These are phyloP conservation scores for Lachancea waltii DNA, from an alignment of 805 yeast species.

Conservation along the genomic window DNA sequence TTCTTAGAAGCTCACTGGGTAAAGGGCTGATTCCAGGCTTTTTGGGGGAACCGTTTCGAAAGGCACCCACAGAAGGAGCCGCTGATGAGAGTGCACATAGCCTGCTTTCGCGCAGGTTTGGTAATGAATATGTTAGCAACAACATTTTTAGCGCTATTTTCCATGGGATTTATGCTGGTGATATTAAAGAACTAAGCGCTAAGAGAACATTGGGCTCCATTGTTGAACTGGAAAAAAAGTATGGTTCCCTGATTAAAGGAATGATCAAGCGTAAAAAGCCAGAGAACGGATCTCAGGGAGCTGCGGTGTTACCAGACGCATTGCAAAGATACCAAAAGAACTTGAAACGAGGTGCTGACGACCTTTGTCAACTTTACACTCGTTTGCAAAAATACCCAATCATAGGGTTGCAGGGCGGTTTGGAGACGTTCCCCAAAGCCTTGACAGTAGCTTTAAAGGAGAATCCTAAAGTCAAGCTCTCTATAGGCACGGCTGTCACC, in stretches of 20 bases:
- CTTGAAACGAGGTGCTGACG: constrained; percentile 35
- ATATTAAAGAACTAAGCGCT: constrained; percentile 58
- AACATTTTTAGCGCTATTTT: constrained; percentile 73
- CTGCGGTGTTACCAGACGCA: constrained; percentile 19
- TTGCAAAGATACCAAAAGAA: constrained; percentile 36
- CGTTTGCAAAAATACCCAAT: constrained; percentile 52
- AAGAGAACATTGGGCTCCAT: constrained; percentile 50
- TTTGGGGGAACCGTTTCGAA: constrained; percentile 45
- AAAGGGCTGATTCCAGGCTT: constrained; percentile 40
- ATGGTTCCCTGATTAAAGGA: constrained; percentile 51
- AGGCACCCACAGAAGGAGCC: constrained; percentile 20
- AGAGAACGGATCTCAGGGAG: neutral
- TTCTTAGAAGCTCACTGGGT: constrained; percentile 38
- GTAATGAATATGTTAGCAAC: constrained; percentile 39
- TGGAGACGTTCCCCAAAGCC: constrained; percentile 45
- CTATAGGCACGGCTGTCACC: constrained; percentile 1
- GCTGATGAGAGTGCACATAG: constrained; percentile 67
- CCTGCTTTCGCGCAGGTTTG: constrained; percentile 66
- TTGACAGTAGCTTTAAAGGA: constrained; percentile 35
- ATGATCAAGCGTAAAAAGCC: constrained; percentile 11
- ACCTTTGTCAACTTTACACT: constrained; percentile 34
- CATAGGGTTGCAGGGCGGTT: constrained; percentile 51
- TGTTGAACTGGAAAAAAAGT: constrained; percentile 48
- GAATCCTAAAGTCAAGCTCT: constrained; percentile 32
- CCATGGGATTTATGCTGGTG: constrained; percentile 93